phyloP scores from a whole-genome alignment of 169 alveolate genomes.

The Plasmodium knowlesi region DNA sequence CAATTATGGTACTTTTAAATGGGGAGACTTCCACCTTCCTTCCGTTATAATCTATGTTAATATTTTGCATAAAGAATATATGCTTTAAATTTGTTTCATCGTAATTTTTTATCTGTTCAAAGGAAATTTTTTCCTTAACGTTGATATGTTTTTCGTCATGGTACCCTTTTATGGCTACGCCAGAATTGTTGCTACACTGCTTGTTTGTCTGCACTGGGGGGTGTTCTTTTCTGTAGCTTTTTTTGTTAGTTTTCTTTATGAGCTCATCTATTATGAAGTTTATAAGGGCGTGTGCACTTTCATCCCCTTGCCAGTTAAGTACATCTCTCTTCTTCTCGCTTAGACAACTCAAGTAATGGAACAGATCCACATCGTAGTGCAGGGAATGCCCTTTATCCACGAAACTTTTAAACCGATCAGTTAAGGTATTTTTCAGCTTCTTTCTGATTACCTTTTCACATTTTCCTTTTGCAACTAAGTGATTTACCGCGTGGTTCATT shows the following conservation, averaged over 20 bases:
- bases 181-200: not conserved
- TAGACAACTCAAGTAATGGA: not conserved
- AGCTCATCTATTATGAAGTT: not conserved
- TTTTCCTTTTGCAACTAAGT: not conserved
- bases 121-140: slow-evolving; percentile 21
- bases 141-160: not conserved
- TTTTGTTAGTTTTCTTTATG: not conserved
- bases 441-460: not conserved
- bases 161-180: not conserved
- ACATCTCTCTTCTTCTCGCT: not conserved
- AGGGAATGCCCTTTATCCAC: not conserved
- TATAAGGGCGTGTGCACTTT: not conserved
- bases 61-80: slow-evolving; percentile 49
- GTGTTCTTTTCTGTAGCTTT: too few relatives aligned
- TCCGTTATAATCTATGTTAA: slow-evolving; percentile 31
- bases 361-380: slow-evolving; percentile 10
- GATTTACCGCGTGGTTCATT: not conserved
- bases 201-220: not conserved
- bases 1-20: slow-evolving; percentile 22
- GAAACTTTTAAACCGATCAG: not conserved
- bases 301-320: not conserved
- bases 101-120: slow-evolving; percentile 23
- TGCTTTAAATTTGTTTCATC: slow-evolving; percentile 38
- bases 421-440: not conserved
- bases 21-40: slow-evolving; percentile 24